Conservation (phyloP, 2,329 filamentous ascomycete species). For the Harringtonia lauricola region DNA sequence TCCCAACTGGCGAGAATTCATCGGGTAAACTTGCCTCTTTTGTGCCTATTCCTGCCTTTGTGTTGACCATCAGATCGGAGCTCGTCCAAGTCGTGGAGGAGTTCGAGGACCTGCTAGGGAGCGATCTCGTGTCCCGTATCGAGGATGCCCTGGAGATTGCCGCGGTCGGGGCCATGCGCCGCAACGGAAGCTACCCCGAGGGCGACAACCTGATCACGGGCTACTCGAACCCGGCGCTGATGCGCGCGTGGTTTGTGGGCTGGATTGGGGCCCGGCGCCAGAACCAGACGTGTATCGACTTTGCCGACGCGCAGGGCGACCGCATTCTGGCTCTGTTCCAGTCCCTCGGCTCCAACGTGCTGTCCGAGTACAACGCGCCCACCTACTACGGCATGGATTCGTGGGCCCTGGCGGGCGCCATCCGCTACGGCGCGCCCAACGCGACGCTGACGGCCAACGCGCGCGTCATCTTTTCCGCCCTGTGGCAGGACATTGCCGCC, state of each 20-base stretch:
- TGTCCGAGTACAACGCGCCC: slow-evolving; percentile 28
- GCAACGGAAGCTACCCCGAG: slow-evolving; percentile 25
- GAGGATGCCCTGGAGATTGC: slow-evolving; percentile 24
- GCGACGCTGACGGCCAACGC: slow-evolving; percentile 19
- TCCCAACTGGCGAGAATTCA: neutral
- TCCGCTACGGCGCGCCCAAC: slow-evolving; percentile 22
- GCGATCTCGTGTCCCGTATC: slow-evolving; percentile 21
- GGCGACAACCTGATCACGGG: slow-evolving; percentile 26
- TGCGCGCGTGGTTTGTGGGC: slow-evolving; percentile 26
- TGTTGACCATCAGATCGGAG: slow-evolving; percentile 14
- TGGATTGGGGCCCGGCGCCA: slow-evolving; percentile 28
- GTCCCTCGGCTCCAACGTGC: slow-evolving; percentile 18
- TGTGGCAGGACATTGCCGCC: slow-evolving; percentile 22
- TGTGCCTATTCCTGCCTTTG: neutral
- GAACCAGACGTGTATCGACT: slow-evolving; percentile 24
- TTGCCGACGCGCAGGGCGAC: slow-evolving; percentile 22
- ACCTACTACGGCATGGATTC: slow-evolving; percentile 30
- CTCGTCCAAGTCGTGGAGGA: slow-evolving; percentile 25
- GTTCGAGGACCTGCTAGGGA: slow-evolving; percentile 19
- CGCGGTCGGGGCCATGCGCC: slow-evolving; percentile 26
- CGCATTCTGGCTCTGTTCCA: slow-evolving; percentile 20
- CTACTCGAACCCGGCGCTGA: slow-evolving; percentile 26
- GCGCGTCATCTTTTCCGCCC: slow-evolving; percentile 16
- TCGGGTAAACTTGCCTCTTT: neutral
- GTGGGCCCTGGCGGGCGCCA: slow-evolving; percentile 26